Conservation (phyloP, 306 rosid species). For the Cucurbita pepo region DNA sequence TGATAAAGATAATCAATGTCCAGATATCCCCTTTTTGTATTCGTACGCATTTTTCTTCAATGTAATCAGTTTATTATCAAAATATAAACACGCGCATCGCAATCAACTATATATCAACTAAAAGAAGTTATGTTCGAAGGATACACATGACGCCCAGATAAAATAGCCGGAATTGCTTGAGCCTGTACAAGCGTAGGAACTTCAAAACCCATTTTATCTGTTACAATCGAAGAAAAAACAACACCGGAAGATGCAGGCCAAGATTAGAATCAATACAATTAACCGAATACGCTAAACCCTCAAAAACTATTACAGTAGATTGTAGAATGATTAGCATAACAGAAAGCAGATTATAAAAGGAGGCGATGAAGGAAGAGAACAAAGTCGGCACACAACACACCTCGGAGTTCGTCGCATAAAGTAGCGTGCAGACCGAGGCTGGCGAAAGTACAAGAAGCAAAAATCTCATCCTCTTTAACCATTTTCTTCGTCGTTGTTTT, state of each 20-base stretch:
- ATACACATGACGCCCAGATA: constrained; percentile 74
- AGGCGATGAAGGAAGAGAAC: neutral
- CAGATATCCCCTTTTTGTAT: neutral
- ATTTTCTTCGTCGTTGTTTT: constrained; percentile 6
- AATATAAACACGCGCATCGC: too few relatives aligned
- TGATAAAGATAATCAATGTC: neutral
- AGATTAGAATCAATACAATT: neutral
- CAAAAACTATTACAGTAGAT: neutral
- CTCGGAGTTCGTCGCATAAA: constrained; percentile 70
- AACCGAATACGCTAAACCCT: neutral
- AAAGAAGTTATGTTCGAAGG: constrained; percentile 11
- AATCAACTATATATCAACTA: too few relatives aligned
- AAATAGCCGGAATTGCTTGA: constrained; percentile 64
- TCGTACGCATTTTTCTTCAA: neutral
- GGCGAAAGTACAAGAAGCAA: constrained; percentile 67
- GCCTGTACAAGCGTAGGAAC: constrained; percentile 78
- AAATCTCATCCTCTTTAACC: constrained; percentile 15
- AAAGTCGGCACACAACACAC: constrained; percentile 13
- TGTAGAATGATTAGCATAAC: neutral
- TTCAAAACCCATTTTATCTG: constrained; percentile 75
- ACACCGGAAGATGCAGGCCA: neutral
- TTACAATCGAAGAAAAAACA: neutral
- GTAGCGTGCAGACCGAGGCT: constrained; percentile 63
- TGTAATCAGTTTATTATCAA: neutral
- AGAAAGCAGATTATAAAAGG: neutral